Evolutionary conservation across 129 eudicot species (phyloP).

Genomic region (Arctium lappa): DNA sequence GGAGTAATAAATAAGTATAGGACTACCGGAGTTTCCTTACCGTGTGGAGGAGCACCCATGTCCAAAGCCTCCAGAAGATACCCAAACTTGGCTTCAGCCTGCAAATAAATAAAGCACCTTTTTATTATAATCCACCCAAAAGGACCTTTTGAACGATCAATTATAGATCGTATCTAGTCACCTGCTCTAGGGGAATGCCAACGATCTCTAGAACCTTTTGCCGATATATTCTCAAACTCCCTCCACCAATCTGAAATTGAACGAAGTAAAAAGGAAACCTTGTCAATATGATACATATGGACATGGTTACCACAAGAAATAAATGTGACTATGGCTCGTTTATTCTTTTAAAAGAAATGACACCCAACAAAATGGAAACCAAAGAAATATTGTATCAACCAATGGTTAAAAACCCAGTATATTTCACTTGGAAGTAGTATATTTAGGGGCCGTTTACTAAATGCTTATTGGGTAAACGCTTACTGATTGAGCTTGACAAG

Average conservation of each 20-base stretch:
- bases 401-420: too few species aligned
- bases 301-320: neutral
- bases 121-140: neutral
- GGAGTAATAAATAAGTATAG: neutral
- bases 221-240: slow-evolving; percentile 90
- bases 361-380: too few species aligned
- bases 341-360: too few species aligned
- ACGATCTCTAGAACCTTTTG: slow-evolving; percentile 87
- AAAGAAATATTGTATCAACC: too few species aligned
- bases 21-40: slow-evolving; percentile 25
- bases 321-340: too few species aligned
- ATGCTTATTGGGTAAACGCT: too few species aligned
- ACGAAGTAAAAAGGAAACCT: neutral
- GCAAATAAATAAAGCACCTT: slow-evolving; percentile 17
- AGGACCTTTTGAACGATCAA: neutral
- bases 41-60: slow-evolving; percentile 99
- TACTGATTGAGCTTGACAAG: too few species aligned
- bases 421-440: too few species aligned
- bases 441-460: too few species aligned
- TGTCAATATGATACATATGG: neutral
- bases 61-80: slow-evolving; percentile 94
- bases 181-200: slow-evolving; percentile 91
- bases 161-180: slow-evolving; percentile 3
- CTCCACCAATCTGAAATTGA: slow-evolving; percentile 81
- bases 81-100: slow-evolving; percentile 99